Percentiles rank a stretch among this genome's conserved stretches.
Evolutionary conservation across 345 rosid genomes (phyloP).

Genomic region (Noccaea bulbosa): DNA sequence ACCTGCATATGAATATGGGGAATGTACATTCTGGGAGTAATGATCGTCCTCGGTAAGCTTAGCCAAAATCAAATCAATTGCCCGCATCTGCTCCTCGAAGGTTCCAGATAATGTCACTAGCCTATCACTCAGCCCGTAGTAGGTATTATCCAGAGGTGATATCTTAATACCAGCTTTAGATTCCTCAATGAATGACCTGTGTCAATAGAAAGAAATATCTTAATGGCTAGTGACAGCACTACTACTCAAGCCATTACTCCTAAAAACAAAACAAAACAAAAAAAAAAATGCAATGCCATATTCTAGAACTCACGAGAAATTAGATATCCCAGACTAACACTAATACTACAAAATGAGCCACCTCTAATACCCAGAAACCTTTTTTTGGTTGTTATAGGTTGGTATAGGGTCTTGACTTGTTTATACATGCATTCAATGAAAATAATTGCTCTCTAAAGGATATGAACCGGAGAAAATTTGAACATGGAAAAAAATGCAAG

Average conservation of each 20-base stretch:
- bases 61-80: slow-evolving; percentile 80
- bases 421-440: slow-evolving; percentile 27
- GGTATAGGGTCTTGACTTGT: background rate
- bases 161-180: slow-evolving; percentile 97
- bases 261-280: background rate
- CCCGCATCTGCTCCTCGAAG: slow-evolving; percentile 90
- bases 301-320: slow-evolving; percentile 3
- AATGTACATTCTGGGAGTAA: slow-evolving; percentile 76
- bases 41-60: slow-evolving; percentile 89
- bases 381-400: background rate
- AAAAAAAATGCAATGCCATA: slow-evolving; percentile 14
- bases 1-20: slow-evolving; percentile 96
- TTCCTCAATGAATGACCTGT: slow-evolving; percentile 94
- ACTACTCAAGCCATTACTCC: slow-evolving; percentile 23
- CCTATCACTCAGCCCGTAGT: slow-evolving; percentile 89
- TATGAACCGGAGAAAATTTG: background rate
- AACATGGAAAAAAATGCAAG: slow-evolving; percentile 3
- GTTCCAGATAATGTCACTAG: slow-evolving; percentile 88
- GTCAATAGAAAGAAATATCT: slow-evolving; percentile 10
- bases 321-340: slow-evolving; percentile 8
- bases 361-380: slow-evolving; percentile 5
- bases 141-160: slow-evolving; percentile 87
- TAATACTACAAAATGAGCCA: slow-evolving; percentile 6
- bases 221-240: background rate
- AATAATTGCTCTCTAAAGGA: background rate